Conservation (phyloP, 1,139 yeast species). For the Pichia sp. region DNA sequence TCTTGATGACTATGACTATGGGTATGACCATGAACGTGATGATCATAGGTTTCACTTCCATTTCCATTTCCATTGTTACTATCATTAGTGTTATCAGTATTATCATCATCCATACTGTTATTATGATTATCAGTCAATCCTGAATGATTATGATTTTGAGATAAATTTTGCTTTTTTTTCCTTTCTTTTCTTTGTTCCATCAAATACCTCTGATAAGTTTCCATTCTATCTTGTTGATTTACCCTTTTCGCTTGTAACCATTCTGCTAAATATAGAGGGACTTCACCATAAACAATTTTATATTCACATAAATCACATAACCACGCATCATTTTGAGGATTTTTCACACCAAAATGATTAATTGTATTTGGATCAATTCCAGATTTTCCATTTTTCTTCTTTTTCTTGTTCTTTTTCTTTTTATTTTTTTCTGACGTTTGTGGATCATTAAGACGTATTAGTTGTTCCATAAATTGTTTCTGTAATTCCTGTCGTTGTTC, state of each 20-base stretch:
- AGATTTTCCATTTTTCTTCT: conserved; percentile 11
- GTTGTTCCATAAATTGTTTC: conserved; percentile 7
- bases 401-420: conserved; percentile 17
- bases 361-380: conserved; percentile 1
- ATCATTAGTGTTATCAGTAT: neutral
- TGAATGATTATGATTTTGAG: neutral
- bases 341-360: conserved; percentile 5
- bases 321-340: conserved; percentile 17
- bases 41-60: neutral
- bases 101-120: neutral
- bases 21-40: neutral
- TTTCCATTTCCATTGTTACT: neutral
- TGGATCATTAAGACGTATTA: conserved; percentile 1
- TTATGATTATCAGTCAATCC: conserved; percentile 1
- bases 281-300: conserved; percentile 48
- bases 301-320: conserved; percentile 57
- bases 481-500: conserved; percentile 9
- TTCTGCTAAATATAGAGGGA: conserved; percentile 42
- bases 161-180: neutral
- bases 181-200: conserved; percentile 11
- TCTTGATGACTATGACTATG: neutral
- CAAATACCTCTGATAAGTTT: conserved; percentile 17
- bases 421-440: conserved; percentile 1
- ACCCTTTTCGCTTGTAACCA: conserved; percentile 38
- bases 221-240: conserved; percentile 26